Conservation (phyloP, 2,329 filamentous ascomycete species). For the Bisporella sp. region DNA sequence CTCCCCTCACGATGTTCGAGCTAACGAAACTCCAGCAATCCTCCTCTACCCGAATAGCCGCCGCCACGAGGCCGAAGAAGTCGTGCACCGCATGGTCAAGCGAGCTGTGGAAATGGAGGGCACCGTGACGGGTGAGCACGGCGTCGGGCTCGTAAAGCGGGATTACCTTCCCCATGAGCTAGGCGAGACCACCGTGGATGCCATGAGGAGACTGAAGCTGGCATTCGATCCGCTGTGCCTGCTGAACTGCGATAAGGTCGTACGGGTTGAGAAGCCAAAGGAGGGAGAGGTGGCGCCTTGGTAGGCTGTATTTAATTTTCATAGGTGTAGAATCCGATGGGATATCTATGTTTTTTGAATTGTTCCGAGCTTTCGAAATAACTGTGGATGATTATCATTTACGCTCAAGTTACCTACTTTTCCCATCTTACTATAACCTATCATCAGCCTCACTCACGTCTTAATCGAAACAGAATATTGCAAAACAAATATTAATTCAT, state of each 20-base stretch:
- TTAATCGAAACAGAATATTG: too few relatives aligned
- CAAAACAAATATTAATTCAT: too few relatives aligned
- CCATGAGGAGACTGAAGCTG: slow-evolving; percentile 80
- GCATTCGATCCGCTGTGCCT: slow-evolving; percentile 71
- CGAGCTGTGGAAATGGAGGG: slow-evolving; percentile 78
- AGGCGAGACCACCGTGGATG: slow-evolving; percentile 65
- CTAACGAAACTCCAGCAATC: slow-evolving; percentile 32
- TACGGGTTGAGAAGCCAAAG: slow-evolving; percentile 51
- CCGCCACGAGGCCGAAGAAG: slow-evolving; percentile 56
- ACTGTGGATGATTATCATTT: too few relatives aligned
- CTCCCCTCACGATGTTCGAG: too few relatives aligned
- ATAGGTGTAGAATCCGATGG: too few relatives aligned
- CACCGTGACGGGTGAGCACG: slow-evolving; percentile 80
- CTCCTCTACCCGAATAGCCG: slow-evolving; percentile 61
- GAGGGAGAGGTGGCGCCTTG: slow-evolving; percentile 39
- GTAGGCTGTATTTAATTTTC: slow-evolving; percentile 21
- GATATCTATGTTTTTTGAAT: too few relatives aligned
- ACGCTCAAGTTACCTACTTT: too few relatives aligned
- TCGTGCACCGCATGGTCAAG: slow-evolving; percentile 82
- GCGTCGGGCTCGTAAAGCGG: slow-evolving; percentile 76
- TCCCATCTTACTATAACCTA: too few relatives aligned
- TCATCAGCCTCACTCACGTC: too few relatives aligned
- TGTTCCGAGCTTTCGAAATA: too few relatives aligned
- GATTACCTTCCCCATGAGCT: slow-evolving; percentile 78
- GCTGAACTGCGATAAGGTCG: slow-evolving; percentile 60